These are phyloP conservation scores for Sistotremastrum suecicum DNA, from an alignment of 768 basidiomycete genomes.

Conservation along the genomic window DNA sequence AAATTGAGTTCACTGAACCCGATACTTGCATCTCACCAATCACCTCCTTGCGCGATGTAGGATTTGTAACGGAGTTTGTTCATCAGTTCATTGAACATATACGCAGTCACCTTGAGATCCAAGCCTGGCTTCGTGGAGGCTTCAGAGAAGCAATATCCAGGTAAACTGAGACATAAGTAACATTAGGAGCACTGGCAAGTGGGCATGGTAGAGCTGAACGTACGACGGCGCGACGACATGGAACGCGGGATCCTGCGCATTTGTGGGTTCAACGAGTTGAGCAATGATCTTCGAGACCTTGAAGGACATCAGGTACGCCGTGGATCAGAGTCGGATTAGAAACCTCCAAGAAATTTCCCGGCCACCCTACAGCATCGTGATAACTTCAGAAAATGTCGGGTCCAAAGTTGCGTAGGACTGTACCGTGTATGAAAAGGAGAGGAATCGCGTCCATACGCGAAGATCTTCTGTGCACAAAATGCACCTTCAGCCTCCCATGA, in stretches of 20 bases:
- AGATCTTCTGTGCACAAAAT: constrained; percentile 7
- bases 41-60: constrained; percentile 21
- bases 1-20: too few species aligned
- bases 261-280: constrained; percentile 14
- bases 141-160: constrained; percentile 21
- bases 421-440: constrained; percentile 6
- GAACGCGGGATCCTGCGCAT: constrained; percentile 18
- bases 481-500: constrained; percentile 3
- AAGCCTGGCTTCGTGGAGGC: constrained; percentile 18
- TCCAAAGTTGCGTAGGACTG: too few species aligned
- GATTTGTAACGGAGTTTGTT: constrained; percentile 16
- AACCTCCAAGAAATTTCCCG: constrained; percentile 24
- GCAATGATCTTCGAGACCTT: constrained; percentile 20
- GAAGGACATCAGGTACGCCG: constrained; percentile 9
- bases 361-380: constrained; percentile 7
- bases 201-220: too few species aligned
- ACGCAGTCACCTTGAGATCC: constrained; percentile 12
- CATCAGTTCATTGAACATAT: constrained; percentile 22
- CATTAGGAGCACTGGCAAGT: too few species aligned
- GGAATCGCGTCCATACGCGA: constrained; percentile 4
- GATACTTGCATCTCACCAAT: constrained; percentile 4
- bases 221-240: constrained; percentile 19
- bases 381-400: too few species aligned
- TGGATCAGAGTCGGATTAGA: background rate
- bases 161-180: constrained; percentile 5